Evolutionary conservation across 176 grass and related monocot species (phyloP).

Genomic region (Oryza brachyantha): DNA sequence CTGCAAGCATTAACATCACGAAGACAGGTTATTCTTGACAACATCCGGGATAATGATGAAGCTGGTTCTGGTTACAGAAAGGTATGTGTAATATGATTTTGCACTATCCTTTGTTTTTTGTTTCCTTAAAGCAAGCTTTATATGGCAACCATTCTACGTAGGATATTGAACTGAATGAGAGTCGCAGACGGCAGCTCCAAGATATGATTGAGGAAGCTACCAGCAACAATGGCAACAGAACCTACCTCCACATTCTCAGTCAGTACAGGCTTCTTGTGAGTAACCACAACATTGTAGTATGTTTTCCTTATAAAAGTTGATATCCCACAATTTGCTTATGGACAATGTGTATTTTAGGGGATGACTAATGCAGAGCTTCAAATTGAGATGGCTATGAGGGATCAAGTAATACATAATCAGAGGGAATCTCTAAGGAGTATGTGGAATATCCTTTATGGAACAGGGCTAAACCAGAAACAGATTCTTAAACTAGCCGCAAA

Average conservation of each 20-base stretch:
- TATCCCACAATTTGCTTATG: conserved; percentile 9
- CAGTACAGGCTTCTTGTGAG: conserved; percentile 99
- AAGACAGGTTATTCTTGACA: conserved; percentile 97
- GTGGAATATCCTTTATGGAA: conserved; percentile 88
- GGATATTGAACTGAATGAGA: conserved; percentile 94
- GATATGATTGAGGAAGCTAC: conserved; percentile 93
- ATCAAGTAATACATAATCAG: conserved; percentile 98
- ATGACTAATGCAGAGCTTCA: conserved; percentile 92
- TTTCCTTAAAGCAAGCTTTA: conserved; percentile 25
- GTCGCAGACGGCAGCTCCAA: conserved; percentile 70
- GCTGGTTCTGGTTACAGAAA: conserved; percentile 93
- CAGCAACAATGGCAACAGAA: conserved; percentile 91
- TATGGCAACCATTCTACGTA: conserved; percentile 13
- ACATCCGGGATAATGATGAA: conserved; percentile 97
- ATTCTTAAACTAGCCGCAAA: conserved; percentile 77
- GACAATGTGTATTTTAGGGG: conserved; percentile 40
- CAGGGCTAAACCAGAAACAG: conserved; percentile 89
- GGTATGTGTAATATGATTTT: conserved; percentile 34
- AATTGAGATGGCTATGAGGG: conserved; percentile 98
- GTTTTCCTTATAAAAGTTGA: conserved; percentile 18
- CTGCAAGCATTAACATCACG: conserved; percentile 76
- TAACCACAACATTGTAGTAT: conserved; percentile 1
- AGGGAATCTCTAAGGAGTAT: conserved; percentile 77
- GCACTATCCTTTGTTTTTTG: neutral
- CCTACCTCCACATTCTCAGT: conserved; percentile 94